Evolutionary conservation across 192 early-diverging fungal species (phyloP).

Genomic region (Phlyctochytrium bullatum): DNA sequence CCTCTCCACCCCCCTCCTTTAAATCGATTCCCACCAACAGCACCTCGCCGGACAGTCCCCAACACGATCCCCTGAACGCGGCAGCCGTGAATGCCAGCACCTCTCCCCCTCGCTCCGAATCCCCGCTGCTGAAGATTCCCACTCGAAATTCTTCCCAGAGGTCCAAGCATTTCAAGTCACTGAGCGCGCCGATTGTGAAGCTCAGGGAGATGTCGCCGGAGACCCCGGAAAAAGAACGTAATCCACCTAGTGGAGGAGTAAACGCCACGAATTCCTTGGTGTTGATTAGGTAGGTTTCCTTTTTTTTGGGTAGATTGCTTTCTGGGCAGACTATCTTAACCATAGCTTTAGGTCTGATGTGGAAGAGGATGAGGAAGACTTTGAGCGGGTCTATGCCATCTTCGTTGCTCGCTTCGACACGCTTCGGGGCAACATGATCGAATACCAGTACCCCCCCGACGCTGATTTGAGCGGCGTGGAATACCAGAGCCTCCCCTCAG

Average conservation of each 20-base stretch:
- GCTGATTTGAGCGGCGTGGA: constrained; percentile 13
- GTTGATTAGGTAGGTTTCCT: too few species aligned
- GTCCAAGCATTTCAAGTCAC: neutral
- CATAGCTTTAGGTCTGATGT: too few species aligned
- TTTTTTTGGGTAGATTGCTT: too few species aligned
- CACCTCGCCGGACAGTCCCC: neutral
- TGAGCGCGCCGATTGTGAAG: neutral
- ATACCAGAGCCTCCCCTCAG: constrained; percentile 5
- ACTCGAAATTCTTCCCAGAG: neutral
- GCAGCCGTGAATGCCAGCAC: neutral
- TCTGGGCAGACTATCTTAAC: too few species aligned
- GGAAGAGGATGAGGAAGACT: constrained; percentile 14
- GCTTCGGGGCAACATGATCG: constrained; percentile 19
- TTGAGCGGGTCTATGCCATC: constrained; percentile 9
- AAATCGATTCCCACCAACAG: too few species aligned
- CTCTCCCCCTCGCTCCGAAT: neutral
- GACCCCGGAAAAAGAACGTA: too few species aligned
- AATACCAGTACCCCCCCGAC: constrained; percentile 17
- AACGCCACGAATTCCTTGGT: too few species aligned
- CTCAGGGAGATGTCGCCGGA: neutral
- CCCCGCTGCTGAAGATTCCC: neutral
- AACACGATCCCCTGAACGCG: neutral
- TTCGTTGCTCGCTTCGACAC: constrained; percentile 21
- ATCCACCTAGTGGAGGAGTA: neutral
- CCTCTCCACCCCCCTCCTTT: too few species aligned